phyloP scores from a whole-genome alignment of 352 stramenopile genomes.

The Globisporangium solare region DNA sequence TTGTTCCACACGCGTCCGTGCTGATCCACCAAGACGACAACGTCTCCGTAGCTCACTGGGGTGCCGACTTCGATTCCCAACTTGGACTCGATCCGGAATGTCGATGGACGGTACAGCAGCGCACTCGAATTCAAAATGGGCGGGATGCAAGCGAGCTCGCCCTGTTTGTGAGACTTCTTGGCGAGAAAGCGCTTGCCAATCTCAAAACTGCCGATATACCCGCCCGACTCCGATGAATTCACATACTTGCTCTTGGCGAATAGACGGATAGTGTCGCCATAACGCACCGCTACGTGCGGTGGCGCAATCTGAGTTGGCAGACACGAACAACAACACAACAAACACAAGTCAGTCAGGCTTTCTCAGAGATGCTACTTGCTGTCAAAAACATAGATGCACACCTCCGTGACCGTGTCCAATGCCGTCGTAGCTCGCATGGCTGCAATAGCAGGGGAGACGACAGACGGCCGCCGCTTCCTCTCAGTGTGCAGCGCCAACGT shows the following conservation, averaged over 20 bases:
- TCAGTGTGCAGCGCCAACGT: conserved; percentile 2
- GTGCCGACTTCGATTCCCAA: conserved; percentile 44
- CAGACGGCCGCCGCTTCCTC: not conserved
- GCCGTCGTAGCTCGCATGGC: not conserved
- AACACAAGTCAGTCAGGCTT: not conserved
- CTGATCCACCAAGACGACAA: conserved; percentile 76
- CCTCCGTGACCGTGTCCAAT: conserved; percentile 15
- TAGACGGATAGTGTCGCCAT: conserved; percentile 64
- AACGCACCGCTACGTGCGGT: conserved; percentile 62
- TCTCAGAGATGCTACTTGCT: not conserved
- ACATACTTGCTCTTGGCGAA: conserved; percentile 64
- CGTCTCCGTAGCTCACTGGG: conserved; percentile 75
- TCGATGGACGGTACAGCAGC: conserved; percentile 45
- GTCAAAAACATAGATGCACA: not conserved
- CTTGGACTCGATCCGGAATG: conserved; percentile 67
- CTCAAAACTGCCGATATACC: conserved; percentile 74
- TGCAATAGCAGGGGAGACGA: not conserved
- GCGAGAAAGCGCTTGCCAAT: conserved; percentile 51
- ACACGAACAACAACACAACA: not conserved
- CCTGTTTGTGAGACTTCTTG: conserved; percentile 63
- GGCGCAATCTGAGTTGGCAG: conserved; percentile 39
- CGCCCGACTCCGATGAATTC: conserved; percentile 17
- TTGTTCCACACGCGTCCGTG: conserved; percentile 77
- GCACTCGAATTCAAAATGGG: conserved; percentile 32
- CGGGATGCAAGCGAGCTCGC: conserved; percentile 61